phyloP scores from a whole-genome alignment of 192 early-diverging fungal genomes.

The Allomyces arbusculus region DNA sequence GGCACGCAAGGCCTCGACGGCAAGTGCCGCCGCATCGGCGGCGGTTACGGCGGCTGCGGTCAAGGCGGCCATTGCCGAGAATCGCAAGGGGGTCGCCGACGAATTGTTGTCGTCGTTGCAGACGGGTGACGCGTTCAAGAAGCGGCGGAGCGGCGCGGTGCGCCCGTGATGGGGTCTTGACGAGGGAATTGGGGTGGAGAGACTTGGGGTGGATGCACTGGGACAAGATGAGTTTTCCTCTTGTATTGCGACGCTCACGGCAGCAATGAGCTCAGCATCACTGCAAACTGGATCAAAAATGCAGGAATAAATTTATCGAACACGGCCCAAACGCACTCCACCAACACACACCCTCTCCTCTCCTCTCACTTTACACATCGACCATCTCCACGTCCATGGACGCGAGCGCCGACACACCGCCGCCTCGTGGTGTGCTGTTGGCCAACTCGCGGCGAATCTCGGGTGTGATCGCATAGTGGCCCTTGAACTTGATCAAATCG shows the following conservation, averaged over 20 bases:
- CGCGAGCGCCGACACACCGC: background rate
- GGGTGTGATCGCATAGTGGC: slow-evolving; percentile 64
- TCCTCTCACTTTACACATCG: background rate
- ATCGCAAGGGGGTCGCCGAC: background rate
- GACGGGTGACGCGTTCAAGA: background rate
- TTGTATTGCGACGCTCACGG: no score
- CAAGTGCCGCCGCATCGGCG: background rate
- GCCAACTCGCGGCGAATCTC: slow-evolving; percentile 84
- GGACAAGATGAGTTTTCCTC: no score
- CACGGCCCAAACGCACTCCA: background rate
- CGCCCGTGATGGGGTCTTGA: background rate
- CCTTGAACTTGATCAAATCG: slow-evolving; percentile 56
- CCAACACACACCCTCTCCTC: background rate
- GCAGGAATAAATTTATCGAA: no score
- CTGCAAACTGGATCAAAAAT: no score
- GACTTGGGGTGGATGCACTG: no score
- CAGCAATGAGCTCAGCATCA: no score
- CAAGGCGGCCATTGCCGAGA: background rate
- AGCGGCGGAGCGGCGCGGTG: background rate
- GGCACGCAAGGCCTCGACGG: background rate
- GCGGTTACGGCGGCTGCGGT: background rate
- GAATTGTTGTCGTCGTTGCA: background rate
- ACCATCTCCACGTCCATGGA: background rate
- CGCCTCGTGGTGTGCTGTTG: slow-evolving; percentile 45
- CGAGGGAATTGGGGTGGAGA: no score